Conservation (phyloP, 2,329 filamentous ascomycete genomes). For the Diaporthe destruens region DNA sequence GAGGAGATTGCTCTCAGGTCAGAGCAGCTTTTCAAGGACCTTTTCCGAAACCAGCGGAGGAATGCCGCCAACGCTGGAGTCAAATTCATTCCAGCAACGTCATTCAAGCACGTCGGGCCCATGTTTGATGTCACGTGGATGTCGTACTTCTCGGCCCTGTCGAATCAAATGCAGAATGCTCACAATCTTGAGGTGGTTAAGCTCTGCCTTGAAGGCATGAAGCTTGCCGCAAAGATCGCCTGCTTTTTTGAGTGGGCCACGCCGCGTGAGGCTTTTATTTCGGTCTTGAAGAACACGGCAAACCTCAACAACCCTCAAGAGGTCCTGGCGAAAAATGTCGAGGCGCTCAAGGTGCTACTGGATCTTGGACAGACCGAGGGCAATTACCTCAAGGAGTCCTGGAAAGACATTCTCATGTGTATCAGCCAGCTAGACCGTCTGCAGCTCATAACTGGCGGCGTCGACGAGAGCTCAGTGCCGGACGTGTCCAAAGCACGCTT, state of each 20-base stretch:
- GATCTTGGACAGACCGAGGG: constrained; percentile 95
- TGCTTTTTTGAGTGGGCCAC: constrained; percentile 94
- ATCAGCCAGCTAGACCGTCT: constrained; percentile 96
- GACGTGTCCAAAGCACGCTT: constrained; percentile 90
- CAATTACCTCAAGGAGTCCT: constrained; percentile 88
- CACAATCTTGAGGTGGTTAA: constrained; percentile 94
- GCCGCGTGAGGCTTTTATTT: constrained; percentile 94
- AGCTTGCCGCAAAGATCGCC: constrained; percentile 90
- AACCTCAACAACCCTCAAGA: constrained; percentile 96
- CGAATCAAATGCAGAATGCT: constrained; percentile 91
- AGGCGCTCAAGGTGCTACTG: constrained; percentile 90
- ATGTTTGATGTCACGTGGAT: constrained; percentile 99
- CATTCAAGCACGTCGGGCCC: constrained; percentile 92
- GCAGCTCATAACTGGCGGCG: constrained; percentile 93
- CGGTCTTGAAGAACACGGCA: constrained; percentile 90
- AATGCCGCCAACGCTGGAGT: constrained; percentile 77
- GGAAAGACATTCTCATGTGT: constrained; percentile 95
- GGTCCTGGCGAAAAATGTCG: constrained; percentile 95
- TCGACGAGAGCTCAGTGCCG: constrained; percentile 91
- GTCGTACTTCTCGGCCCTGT: constrained; percentile 96
- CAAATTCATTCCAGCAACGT: constrained; percentile 92
- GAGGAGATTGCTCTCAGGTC: constrained; percentile 85
- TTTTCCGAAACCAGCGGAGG: constrained; percentile 89
- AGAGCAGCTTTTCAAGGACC: constrained; percentile 90
- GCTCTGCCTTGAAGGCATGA: constrained; percentile 94